A percentile compares a stretch with the other conserved stretches of the same genome.
Evolutionary conservation across 2,329 filamentous ascomycete genomes (phyloP).

Genomic region (Cladosporium sp.): DNA sequence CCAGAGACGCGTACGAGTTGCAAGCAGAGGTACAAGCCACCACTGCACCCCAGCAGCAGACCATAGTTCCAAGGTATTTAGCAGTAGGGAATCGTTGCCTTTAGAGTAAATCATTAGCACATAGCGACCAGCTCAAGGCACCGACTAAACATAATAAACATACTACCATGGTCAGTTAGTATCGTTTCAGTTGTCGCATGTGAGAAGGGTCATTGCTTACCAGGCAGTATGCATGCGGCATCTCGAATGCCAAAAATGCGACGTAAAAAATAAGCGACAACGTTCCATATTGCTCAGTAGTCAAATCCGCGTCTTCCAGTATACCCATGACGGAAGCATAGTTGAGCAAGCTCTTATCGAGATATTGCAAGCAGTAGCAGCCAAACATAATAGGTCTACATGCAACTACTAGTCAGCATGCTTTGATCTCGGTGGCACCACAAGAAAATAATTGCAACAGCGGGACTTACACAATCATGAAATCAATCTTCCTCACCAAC

Average conservation of each 20-base stretch:
- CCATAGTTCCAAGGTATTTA: conserved; percentile 57
- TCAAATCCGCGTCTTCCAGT: conserved; percentile 57
- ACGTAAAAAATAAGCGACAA: conserved; percentile 55
- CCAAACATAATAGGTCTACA: conserved; percentile 53
- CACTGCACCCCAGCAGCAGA: conserved; percentile 55
- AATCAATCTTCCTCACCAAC: conserved; percentile 41
- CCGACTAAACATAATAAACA: neutral
- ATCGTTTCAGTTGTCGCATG: too few species aligned
- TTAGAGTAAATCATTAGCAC: neutral
- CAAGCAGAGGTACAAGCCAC: conserved; percentile 56
- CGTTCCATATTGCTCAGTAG: conserved; percentile 57
- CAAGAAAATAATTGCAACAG: neutral
- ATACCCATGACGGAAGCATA: conserved; percentile 68
- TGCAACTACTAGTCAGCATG: neutral
- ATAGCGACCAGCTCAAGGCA: neutral
- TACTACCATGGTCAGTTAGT: neutral
- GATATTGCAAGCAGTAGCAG: conserved; percentile 63
- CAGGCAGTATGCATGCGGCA: conserved; percentile 47
- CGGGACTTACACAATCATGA: conserved; percentile 41
- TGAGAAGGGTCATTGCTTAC: neutral
- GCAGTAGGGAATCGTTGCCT: conserved; percentile 52
- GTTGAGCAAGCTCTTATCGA: conserved; percentile 62
- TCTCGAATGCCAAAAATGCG: conserved; percentile 48
- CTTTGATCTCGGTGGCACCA: neutral
- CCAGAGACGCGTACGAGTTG: conserved; percentile 50